These are phyloP conservation scores for Diphasiastrum complanatum DNA, from an alignment of 83 land plant genomes.

Conservation along the genomic window DNA sequence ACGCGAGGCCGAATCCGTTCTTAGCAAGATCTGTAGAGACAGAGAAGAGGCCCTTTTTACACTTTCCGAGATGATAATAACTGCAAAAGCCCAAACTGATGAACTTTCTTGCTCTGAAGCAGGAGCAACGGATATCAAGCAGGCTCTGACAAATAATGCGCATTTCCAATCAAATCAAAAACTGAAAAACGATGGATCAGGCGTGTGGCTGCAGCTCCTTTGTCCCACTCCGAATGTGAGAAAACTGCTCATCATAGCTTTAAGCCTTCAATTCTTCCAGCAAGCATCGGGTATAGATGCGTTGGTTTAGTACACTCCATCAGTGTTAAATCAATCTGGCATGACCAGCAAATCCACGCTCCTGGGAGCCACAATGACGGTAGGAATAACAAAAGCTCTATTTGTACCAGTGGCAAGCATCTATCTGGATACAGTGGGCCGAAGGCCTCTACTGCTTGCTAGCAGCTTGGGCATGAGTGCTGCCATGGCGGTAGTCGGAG, in stretches of 20 bases:
- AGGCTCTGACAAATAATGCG: no score
- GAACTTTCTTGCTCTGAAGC: no score
- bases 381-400: constrained; percentile 44
- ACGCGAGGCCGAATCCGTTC: constrained; percentile 9
- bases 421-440: constrained; percentile 41
- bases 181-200: neutral
- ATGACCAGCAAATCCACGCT: constrained; percentile 9
- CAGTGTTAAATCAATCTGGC: constrained; percentile 28
- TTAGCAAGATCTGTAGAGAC: neutral
- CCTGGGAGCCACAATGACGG: constrained; percentile 45
- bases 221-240: constrained; percentile 24
- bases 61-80: constrained; percentile 5
- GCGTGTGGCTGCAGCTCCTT: neutral
- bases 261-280: constrained; percentile 35
- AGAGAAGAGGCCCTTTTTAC: constrained; percentile 17
- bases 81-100: no score
- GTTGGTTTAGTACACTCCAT: constrained; percentile 30
- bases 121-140: no score
- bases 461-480: constrained; percentile 37
- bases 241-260: constrained; percentile 22
- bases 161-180: neutral
- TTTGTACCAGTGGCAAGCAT: constrained; percentile 55
- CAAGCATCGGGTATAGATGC: constrained; percentile 38
- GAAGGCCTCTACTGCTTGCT: constrained; percentile 44
- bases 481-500: no score